Conservation (phyloP, 2,329 filamentous ascomycete species). For the Drechslerella coelobrocha region DNA sequence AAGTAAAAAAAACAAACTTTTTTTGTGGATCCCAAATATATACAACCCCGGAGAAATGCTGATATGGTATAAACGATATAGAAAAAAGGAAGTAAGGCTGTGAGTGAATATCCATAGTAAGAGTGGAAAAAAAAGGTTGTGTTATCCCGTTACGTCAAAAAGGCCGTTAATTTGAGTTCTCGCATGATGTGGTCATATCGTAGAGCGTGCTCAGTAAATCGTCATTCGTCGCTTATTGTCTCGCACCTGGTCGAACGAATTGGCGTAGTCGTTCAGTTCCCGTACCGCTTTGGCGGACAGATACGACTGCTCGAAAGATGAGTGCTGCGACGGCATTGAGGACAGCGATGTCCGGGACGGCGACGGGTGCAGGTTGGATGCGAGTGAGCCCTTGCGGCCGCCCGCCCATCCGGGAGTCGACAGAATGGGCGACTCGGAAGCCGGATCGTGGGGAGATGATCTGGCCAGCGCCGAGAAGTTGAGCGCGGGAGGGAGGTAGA, state of each 20-base stretch:
- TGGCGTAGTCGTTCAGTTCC: conserved; percentile 84
- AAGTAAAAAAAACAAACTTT: conserved; percentile 36
- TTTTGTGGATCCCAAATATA: conserved; percentile 39
- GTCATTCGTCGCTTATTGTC: conserved; percentile 55
- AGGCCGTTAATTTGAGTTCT: conserved; percentile 10
- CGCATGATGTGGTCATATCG: conserved; percentile 6
- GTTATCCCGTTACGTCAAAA: conserved; percentile 12
- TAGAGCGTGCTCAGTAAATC: conserved; percentile 26
- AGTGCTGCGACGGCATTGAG: conserved; percentile 69
- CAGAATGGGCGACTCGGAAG: conserved; percentile 63
- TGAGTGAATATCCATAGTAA: too few species aligned
- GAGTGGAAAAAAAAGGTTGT: conserved; percentile 45
- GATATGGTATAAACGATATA: conserved; percentile 35
- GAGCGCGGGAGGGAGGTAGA: conserved; percentile 76
- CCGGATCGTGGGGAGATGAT: conserved; percentile 54
- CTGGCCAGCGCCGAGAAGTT: conserved; percentile 65
- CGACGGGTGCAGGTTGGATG: conserved; percentile 63
- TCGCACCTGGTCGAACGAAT: conserved; percentile 83
- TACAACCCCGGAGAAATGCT: conserved; percentile 49
- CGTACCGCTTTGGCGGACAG: conserved; percentile 78
- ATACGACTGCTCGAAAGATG: conserved; percentile 63
- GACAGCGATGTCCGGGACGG: conserved; percentile 84
- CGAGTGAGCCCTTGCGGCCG: conserved; percentile 39
- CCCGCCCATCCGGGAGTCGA: conserved; percentile 54
- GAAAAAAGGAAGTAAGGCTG: conserved; percentile 20